phyloP scores from a whole-genome alignment of 2,329 filamentous ascomycete species.

The Blastomyces silverae region DNA sequence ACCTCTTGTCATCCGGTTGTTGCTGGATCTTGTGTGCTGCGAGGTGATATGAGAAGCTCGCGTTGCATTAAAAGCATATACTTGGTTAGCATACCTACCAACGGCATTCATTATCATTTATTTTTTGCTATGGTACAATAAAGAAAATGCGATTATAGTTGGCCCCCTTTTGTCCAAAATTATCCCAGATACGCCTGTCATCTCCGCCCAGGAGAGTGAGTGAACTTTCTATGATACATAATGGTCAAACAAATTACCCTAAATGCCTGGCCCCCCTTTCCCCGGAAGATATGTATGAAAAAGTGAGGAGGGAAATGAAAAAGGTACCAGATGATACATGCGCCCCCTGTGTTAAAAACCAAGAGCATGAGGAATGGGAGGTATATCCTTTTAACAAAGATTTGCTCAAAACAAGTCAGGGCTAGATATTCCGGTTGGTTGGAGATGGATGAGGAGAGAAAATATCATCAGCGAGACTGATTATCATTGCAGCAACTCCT shows the following conservation, averaged over 20 bases:
- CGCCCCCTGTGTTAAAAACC: neutral
- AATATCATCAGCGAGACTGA: neutral
- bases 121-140: neutral
- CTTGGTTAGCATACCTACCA: neutral
- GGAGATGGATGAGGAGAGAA: neutral
- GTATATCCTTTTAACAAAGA: neutral
- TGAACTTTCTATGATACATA: constrained; percentile 2
- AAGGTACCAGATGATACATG: neutral
- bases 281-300: neutral
- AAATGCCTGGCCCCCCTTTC: no score
- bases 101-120: neutral
- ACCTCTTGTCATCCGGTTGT: neutral
- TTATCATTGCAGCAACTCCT: constrained; percentile 5
- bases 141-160: neutral
- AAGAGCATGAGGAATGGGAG: neutral
- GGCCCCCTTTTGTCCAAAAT: neutral
- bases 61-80: neutral
- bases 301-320: neutral
- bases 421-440: neutral
- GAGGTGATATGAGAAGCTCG: neutral
- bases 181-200: neutral
- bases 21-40: neutral
- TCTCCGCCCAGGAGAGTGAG: neutral
- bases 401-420: neutral
- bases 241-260: neutral